Evolutionary conservation across 345 rosid genomes (phyloP), one percentile per base, ranked within the genome.

Genomic region (Rhodamnia rubescens): DNA sequence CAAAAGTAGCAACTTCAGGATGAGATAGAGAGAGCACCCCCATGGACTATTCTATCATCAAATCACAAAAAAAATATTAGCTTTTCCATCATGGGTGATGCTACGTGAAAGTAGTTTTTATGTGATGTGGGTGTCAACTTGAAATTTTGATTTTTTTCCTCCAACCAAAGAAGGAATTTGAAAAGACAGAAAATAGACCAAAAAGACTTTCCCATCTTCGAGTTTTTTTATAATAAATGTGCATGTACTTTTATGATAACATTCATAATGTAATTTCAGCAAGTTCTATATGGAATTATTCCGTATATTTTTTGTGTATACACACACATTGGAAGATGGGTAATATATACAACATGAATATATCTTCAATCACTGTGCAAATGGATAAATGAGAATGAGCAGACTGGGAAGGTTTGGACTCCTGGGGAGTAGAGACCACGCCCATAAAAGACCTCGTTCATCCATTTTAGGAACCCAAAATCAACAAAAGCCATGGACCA

Each of bases 351-450:
- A 58, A 58, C 32, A 58, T 58, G 18, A n/a, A 7, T 64, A 29
- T 15, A 64, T 29, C 13, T 64, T 29, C 3, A 64, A 8, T 29
- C 44, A 7, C 75, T 69, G 24, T 36, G 26, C 26, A 36, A 69
- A 36, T 69, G 18, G 47, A 69, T 69, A 69, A 36, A 16, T 69
- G 47, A 36, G 47, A 18, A 36, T 69, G 80, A 36, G 26, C 80
- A 2, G 47, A 36, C 26, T 9, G 78, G 24, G 44, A 32, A 36
- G 21, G 27, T 36, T 22, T 21, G 59, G 80, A 47, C 32, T 84
- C 82, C 18, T n/a, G 84, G 92, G 89, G 86, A 87, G 74, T 26
- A 87, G 92, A 82, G 92, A 88, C 88, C 93, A 89, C 90, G 91
- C 92, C 88, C 75, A 56, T 83, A 86, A 88, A 88, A 40, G 87